phyloP scores from a whole-genome alignment of 257 asterid genomes.

The Solanum bulbocastanum region DNA sequence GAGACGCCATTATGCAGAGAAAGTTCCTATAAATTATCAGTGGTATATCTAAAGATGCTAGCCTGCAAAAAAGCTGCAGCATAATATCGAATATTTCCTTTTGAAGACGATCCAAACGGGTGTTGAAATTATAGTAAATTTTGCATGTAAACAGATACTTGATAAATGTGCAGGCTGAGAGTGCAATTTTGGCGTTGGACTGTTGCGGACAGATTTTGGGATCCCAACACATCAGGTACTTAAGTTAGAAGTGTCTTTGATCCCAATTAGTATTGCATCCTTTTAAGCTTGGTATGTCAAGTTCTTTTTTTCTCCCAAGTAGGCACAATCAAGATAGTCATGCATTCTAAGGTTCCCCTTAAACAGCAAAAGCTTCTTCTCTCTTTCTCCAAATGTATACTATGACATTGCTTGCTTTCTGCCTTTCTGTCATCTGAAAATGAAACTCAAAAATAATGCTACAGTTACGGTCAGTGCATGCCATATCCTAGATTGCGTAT shows the following conservation, averaged over 20 bases:
- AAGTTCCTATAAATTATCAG: not conserved
- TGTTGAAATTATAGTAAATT: not conserved
- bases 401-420: not conserved
- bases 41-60: not conserved
- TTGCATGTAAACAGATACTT: not conserved
- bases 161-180: conserved; percentile 60
- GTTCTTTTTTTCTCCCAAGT: not conserved
- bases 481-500: not conserved
- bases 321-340: not conserved
- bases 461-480: not conserved
- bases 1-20: not conserved
- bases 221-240: conserved; percentile 75
- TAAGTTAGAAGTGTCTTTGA: not conserved
- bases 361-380: not conserved
- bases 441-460: not conserved
- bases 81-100: not conserved
- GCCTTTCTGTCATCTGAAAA: not conserved
- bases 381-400: not conserved
- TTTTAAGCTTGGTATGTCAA: not conserved
- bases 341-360: not conserved
- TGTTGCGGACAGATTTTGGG: conserved; percentile 84
- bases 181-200: conserved; percentile 79
- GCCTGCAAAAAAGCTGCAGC: not conserved
- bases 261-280: not conserved
- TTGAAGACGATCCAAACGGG: not conserved